These are phyloP conservation scores for Mycena venus DNA, from an alignment of 768 basidiomycete genomes.

Conservation along the genomic window DNA sequence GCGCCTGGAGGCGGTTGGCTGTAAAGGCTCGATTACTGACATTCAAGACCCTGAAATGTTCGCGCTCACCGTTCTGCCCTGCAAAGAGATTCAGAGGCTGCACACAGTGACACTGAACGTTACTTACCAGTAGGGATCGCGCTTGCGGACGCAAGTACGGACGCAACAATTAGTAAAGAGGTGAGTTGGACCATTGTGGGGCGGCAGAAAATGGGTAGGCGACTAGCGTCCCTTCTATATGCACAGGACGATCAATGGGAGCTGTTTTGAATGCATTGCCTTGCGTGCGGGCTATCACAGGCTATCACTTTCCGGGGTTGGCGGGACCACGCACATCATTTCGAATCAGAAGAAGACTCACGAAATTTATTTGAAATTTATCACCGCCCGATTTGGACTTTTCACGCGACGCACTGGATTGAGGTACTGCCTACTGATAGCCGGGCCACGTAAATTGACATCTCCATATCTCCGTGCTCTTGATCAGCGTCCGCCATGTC, in stretches of 20 bases:
- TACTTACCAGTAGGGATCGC: not conserved
- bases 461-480: not conserved
- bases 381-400: not conserved
- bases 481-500: not conserved
- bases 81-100: not conserved
- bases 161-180: not conserved
- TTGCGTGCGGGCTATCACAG: too few species aligned
- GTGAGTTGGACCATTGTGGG: conserved; percentile 8
- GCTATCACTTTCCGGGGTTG: too few species aligned
- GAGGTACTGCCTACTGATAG: not conserved
- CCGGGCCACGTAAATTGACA: not conserved
- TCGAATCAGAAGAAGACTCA: too few species aligned
- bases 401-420: not conserved
- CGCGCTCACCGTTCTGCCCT: not conserved
- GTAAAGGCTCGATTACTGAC: not conserved
- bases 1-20: not conserved
- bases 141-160: conserved; percentile 6
- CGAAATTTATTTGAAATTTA: not conserved
- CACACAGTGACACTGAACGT: too few species aligned
- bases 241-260: not conserved
- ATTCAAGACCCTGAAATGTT: not conserved
- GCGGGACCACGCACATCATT: too few species aligned
- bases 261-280: not conserved
- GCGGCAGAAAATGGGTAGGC: not conserved
- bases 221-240: not conserved